phyloP scores from a whole-genome alignment of 768 basidiomycete species.

The Boletellus ananiceps region DNA sequence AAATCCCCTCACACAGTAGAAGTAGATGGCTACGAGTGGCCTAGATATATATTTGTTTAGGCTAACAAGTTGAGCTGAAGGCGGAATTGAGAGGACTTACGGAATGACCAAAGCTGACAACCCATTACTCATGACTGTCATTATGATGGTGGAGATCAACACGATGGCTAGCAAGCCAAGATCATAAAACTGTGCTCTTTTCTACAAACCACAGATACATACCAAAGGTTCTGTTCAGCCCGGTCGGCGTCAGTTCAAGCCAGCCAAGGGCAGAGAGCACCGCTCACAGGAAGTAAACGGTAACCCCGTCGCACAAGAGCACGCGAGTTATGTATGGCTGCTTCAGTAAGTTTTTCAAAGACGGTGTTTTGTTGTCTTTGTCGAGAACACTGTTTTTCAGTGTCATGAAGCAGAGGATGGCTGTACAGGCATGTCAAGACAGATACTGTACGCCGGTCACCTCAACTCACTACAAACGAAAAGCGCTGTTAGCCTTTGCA shows the following conservation, averaged over 20 bases:
- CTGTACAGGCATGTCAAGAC: conserved; percentile 8
- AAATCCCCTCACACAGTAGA: conserved; percentile 15
- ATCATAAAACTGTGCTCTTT: background rate
- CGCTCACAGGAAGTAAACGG: conserved; percentile 18
- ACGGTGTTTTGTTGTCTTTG: background rate
- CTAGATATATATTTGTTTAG: conserved; percentile 11
- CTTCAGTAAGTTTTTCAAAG: background rate
- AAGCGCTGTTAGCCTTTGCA: conserved; percentile 16
- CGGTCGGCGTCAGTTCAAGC: background rate
- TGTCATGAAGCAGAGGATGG: conserved; percentile 15
- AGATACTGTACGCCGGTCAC: background rate
- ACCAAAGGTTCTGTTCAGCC: conserved; percentile 16
- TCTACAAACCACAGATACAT: background rate
- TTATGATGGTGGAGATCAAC: conserved; percentile 15
- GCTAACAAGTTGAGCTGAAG: background rate
- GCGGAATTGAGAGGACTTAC: conserved; percentile 3
- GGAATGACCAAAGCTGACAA: conserved; percentile 10
- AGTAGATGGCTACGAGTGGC: conserved; percentile 14
- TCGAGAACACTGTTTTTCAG: conserved; percentile 6
- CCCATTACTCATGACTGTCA: conserved; percentile 11
- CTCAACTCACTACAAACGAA: conserved; percentile 15
- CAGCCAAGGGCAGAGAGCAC: background rate
- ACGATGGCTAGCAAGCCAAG: conserved; percentile 5
- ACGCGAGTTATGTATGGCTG: background rate
- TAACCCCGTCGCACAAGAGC: conserved; percentile 11